phyloP scores from a whole-genome alignment of 2,329 filamentous ascomycete species.

The Eurotiales sp. region DNA sequence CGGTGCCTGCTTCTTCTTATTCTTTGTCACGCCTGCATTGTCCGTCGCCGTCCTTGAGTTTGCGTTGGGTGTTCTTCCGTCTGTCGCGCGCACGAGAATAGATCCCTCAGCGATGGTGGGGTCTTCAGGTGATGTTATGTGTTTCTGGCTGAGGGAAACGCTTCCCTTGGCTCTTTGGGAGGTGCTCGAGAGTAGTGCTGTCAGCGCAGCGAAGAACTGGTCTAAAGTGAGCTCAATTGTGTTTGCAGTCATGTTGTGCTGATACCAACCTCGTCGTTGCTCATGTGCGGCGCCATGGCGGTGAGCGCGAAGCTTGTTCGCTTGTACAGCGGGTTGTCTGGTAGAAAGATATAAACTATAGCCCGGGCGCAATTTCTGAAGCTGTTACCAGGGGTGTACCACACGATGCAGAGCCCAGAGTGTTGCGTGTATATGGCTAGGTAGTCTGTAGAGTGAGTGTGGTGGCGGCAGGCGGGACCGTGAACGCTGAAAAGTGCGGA shows the following conservation, averaged over 20 bases:
- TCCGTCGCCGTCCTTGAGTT: slow-evolving; percentile 33
- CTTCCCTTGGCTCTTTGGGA: slow-evolving; percentile 40
- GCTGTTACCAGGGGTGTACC: too few relatives aligned
- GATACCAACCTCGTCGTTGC: slow-evolving; percentile 38
- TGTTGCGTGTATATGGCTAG: slow-evolving; percentile 12
- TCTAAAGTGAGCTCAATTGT: too few relatives aligned
- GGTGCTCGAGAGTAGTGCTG: slow-evolving; percentile 37
- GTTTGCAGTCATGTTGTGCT: too few relatives aligned
- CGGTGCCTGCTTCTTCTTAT: slow-evolving; percentile 44
- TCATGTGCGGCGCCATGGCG: slow-evolving; percentile 34
- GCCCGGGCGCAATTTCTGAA: too few relatives aligned
- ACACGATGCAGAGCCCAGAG: too few relatives aligned
- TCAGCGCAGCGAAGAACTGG: slow-evolving; percentile 44
- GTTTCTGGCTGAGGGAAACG: slow-evolving; percentile 43
- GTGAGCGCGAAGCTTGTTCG: neutral
- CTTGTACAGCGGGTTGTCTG: too few relatives aligned
- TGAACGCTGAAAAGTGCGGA: slow-evolving; percentile 12
- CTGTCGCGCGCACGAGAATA: slow-evolving; percentile 77
- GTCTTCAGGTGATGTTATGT: slow-evolving; percentile 57
- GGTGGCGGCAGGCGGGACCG: slow-evolving; percentile 11
- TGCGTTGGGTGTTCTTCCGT: slow-evolving; percentile 61
- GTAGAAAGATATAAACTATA: neutral
- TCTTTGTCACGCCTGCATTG: slow-evolving; percentile 33
- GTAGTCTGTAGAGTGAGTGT: slow-evolving; percentile 12
- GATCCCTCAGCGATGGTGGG: slow-evolving; percentile 53